Percentiles rank a stretch among this genome's conserved stretches.
phyloP scores from a whole-genome alignment of 2,329 filamentous ascomycete genomes.

The Ophiostoma ips region DNA sequence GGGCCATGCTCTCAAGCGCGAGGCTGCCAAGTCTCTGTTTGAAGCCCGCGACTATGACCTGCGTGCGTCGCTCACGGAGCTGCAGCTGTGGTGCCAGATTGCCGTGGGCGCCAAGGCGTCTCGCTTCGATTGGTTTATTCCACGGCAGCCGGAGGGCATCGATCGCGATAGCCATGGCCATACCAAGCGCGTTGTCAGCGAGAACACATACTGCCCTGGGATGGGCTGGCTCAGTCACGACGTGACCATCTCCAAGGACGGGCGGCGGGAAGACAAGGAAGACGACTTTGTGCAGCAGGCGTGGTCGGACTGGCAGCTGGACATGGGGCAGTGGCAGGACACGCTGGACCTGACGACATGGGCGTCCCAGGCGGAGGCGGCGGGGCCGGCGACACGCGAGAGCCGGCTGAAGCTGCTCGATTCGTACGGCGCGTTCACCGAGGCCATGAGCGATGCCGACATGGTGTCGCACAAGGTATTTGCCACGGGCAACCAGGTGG shows the following conservation, averaged over 20 bases:
- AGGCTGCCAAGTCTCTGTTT: constrained; percentile 57
- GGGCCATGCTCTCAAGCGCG: constrained; percentile 62
- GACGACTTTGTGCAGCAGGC: constrained; percentile 50
- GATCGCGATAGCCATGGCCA: constrained; percentile 56
- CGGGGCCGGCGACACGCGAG: constrained; percentile 6
- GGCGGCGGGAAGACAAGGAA: constrained; percentile 24
- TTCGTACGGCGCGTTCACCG: constrained; percentile 39
- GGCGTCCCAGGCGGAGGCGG: constrained; percentile 18
- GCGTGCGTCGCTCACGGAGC: constrained; percentile 65
- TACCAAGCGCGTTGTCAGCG: constrained; percentile 63
- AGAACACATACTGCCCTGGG: constrained; percentile 59
- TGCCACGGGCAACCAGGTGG: constrained; percentile 25
- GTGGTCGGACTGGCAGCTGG: constrained; percentile 55
- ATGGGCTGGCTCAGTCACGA: constrained; percentile 69
- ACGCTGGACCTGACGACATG: constrained; percentile 26
- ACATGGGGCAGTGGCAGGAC: constrained; percentile 43
- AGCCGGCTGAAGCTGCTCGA: constrained; percentile 27
- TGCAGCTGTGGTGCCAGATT: constrained; percentile 97
- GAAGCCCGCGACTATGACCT: constrained; percentile 56
- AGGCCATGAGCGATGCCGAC: constrained; percentile 53
- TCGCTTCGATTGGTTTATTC: constrained; percentile 80
- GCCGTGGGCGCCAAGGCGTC: constrained; percentile 78
- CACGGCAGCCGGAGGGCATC: constrained; percentile 57
- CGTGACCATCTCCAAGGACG: constrained; percentile 22
- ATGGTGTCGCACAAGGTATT: constrained; percentile 37